Evolutionary conservation across 257 asterid species (phyloP).

Genomic region (Plantago elongata): DNA sequence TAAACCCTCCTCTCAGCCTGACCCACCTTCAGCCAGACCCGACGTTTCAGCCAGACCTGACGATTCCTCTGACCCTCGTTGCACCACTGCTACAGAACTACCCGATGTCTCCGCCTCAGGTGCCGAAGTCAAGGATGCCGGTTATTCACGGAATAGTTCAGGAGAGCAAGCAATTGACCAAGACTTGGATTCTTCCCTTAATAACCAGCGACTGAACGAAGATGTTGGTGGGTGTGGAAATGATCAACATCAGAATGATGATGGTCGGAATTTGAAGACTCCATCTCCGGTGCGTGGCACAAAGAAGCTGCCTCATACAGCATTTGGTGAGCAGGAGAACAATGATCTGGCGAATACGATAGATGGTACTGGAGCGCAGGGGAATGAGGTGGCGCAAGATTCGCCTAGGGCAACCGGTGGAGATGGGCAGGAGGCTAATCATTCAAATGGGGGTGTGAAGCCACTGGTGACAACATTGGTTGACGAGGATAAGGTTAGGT

Average conservation of each 20-base stretch:
- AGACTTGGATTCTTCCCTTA: slow-evolving; percentile 12
- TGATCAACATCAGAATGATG: slow-evolving; percentile 13
- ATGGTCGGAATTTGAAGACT: slow-evolving; percentile 2
- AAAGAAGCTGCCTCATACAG: slow-evolving; percentile 8
- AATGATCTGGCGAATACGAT: not conserved
- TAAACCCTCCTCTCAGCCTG: slow-evolving; percentile 21
- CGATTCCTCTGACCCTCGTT: slow-evolving; percentile 19
- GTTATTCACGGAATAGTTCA: slow-evolving; percentile 8
- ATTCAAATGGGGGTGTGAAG: slow-evolving; percentile 22
- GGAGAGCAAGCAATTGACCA: slow-evolving; percentile 11
- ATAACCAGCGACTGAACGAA: not conserved
- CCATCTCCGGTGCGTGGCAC: not conserved
- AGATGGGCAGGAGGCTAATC: slow-evolving; percentile 19
- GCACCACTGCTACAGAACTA: slow-evolving; percentile 20
- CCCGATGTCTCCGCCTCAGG: not conserved
- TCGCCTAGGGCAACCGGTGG: slow-evolving; percentile 12
- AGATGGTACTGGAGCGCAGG: slow-evolving; percentile 11
- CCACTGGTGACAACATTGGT: slow-evolving; percentile 41
- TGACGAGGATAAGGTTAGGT: slow-evolving; percentile 53
- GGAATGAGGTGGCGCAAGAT: slow-evolving; percentile 2
- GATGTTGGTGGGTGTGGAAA: slow-evolving; percentile 5
- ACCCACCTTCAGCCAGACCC: slow-evolving; percentile 5
- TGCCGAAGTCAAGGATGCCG: slow-evolving; percentile 12
- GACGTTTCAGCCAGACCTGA: slow-evolving; percentile 3
- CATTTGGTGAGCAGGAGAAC: not conserved